phyloP scores from a whole-genome alignment of 1,139 yeast species.

The Spencermartinsiella ligniputridi region DNA sequence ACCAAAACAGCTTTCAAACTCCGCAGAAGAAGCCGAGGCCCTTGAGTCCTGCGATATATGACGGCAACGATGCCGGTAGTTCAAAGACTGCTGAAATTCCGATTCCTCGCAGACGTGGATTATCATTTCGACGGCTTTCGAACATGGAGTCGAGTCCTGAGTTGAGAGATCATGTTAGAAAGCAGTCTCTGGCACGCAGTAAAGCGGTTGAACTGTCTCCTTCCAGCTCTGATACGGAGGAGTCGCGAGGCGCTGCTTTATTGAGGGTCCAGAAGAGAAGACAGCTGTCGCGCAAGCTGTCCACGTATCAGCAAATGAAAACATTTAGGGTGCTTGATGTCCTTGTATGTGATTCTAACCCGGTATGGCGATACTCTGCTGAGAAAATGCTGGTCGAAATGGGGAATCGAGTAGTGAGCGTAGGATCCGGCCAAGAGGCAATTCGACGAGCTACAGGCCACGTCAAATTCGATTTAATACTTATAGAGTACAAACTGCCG shows the following conservation, averaged over 20 bases:
- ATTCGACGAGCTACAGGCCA: slow-evolving; percentile 79
- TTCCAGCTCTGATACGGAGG: slow-evolving; percentile 68
- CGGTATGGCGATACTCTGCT: slow-evolving; percentile 69
- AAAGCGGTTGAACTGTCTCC: slow-evolving; percentile 51
- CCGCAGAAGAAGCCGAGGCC: not conserved
- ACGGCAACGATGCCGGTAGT: not conserved
- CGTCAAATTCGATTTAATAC: slow-evolving; percentile 76
- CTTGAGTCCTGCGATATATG: not conserved
- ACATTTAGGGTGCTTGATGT: slow-evolving; percentile 48
- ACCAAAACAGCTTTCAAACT: not conserved
- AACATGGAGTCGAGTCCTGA: slow-evolving; percentile 29
- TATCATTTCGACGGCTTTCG: slow-evolving; percentile 21
- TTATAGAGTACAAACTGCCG: slow-evolving; percentile 68
- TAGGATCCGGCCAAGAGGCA: slow-evolving; percentile 76
- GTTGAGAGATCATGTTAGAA: slow-evolving; percentile 24
- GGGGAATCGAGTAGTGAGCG: slow-evolving; percentile 80
- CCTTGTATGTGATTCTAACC: slow-evolving; percentile 81
- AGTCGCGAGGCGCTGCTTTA: slow-evolving; percentile 45
- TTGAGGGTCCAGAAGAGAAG: slow-evolving; percentile 56
- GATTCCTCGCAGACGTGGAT: not conserved
- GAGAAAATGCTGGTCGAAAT: slow-evolving; percentile 59
- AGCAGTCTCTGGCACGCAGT: slow-evolving; percentile 28
- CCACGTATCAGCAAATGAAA: slow-evolving; percentile 23
- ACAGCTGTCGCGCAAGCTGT: slow-evolving; percentile 23
- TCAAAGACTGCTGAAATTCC: not conserved